Evolutionary conservation across 2,329 filamentous ascomycete genomes (phyloP), one percentile per base, ranked within the genome.

Genomic region (Hypoxylon sp.): DNA sequence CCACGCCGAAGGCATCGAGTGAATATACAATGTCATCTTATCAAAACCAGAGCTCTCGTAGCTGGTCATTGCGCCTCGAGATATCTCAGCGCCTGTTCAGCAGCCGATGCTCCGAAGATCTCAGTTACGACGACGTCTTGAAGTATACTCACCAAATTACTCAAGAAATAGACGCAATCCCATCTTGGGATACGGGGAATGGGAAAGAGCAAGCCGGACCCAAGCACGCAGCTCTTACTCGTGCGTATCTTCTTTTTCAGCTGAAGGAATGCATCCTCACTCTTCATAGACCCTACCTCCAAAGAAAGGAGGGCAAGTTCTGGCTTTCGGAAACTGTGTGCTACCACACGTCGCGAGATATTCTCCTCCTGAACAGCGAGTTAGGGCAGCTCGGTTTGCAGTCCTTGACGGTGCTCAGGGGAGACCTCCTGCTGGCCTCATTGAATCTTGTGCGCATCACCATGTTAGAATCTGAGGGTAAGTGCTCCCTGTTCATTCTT

Each of bases 241-340:
- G 46, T 37, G 51, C 63, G 35, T 60, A 61, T 24, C 53, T 69
- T 15, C 47, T 60, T 8, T 64, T 68, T 23, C 67, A 70, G 33
- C 49, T 70, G 3, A 62, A 63, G 15, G 53, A 64, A 38, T 66
- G 57, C 33, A 53, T 70, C 15, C 23, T 69, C 13, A 52, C 65
- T 40, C 59, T 70, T n/a, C 66, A 69, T 31, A 56, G 63, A 29
- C 66, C 67, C 35, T 68, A 63, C 40, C 48, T 67, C 27, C 27
- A 51, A 9, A 62, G 43, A 24, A 37, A 48, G 1, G 46, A 58
- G 9, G 24, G 45, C 21, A 63, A 48, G 21, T 67, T 51, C 37
- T 64, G 56, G 54, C 53, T 65, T 37, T 68, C 65, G 13, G 67
- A 68, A 57, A 64, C 49, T 7, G 48, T 65, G 17, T 65, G 38